phyloP scores from a whole-genome alignment of 345 rosid genomes.

The Abelmoschus esculentus region DNA sequence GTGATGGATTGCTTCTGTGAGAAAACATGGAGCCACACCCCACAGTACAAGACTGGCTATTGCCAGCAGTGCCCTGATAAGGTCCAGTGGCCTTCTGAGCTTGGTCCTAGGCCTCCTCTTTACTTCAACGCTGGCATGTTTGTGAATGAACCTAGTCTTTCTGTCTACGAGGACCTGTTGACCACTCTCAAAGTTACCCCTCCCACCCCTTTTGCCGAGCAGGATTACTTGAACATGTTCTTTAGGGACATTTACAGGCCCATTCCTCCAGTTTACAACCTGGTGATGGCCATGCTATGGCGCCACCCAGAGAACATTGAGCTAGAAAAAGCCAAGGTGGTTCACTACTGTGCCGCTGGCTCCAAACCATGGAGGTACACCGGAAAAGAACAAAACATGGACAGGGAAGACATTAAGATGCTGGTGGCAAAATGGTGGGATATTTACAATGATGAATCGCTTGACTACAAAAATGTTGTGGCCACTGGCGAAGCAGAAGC shows the following conservation, averaged over 20 bases:
- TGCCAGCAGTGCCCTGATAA: slow-evolving; percentile 70
- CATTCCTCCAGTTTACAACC: slow-evolving; percentile 47
- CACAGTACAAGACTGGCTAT: slow-evolving; percentile 55
- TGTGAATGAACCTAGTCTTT: slow-evolving; percentile 44
- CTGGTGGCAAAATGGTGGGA: slow-evolving; percentile 52
- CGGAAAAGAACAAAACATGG: slow-evolving; percentile 51
- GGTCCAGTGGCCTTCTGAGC: slow-evolving; percentile 45
- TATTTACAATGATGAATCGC: slow-evolving; percentile 43
- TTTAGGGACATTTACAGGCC: slow-evolving; percentile 59
- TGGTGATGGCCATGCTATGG: slow-evolving; percentile 74
- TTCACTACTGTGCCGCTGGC: slow-evolving; percentile 70
- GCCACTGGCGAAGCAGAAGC: slow-evolving; percentile 14
- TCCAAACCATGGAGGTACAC: slow-evolving; percentile 65
- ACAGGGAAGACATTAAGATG: slow-evolving; percentile 46
- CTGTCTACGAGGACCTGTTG: slow-evolving; percentile 38
- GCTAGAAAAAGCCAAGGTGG: slow-evolving; percentile 46
- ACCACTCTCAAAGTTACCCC: slow-evolving; percentile 32
- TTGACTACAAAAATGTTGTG: slow-evolving; percentile 28
- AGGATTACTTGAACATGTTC: slow-evolving; percentile 68
- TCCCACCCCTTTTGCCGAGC: slow-evolving; percentile 62
- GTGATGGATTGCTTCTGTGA: slow-evolving; percentile 82
- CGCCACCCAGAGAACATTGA: slow-evolving; percentile 73
- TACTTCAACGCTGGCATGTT: slow-evolving; percentile 86
- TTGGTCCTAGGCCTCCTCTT: slow-evolving; percentile 52
- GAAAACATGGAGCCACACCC: slow-evolving; percentile 60